Percentiles rank a stretch among this genome's conserved stretches.
These are phyloP conservation scores for Eimeria maxima DNA, from an alignment of 169 alveolate genomes.

Conservation along the genomic window DNA sequence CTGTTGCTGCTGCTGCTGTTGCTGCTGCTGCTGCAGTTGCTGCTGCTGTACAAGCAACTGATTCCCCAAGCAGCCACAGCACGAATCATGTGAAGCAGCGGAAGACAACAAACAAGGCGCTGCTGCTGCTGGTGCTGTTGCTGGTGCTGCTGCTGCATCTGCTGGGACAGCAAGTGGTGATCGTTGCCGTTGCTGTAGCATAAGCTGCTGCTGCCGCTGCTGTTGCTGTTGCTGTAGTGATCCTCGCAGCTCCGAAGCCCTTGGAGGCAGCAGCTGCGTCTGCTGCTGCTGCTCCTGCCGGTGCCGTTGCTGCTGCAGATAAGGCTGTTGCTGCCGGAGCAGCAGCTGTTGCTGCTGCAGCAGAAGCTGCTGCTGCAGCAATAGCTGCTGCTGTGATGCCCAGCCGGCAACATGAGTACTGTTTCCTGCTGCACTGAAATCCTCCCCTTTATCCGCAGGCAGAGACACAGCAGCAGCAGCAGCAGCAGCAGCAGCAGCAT, in stretches of 20 bases:
- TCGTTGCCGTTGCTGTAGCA: slow-evolving; percentile 35
- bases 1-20: slow-evolving; percentile 55
- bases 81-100: background rate
- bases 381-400: slow-evolving; percentile 34
- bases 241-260: background rate
- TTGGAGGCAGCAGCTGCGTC: background rate
- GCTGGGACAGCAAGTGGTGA: background rate
- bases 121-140: slow-evolving; percentile 61
- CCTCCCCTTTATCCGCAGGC: background rate
- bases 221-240: background rate
- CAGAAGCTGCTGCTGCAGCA: slow-evolving; percentile 7
- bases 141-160: slow-evolving; percentile 10
- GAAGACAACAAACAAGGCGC: background rate
- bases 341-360: slow-evolving; percentile 49
- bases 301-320: background rate
- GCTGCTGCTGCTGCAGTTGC: slow-evolving; percentile 43
- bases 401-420: background rate
- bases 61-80: background rate
- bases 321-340: background rate
- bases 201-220: slow-evolving; percentile 38
- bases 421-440: background rate
- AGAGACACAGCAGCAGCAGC: slow-evolving; percentile 44
- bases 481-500: slow-evolving; percentile 48
- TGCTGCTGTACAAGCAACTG: background rate
- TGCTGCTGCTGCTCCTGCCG: slow-evolving; percentile 36